phyloP scores from a whole-genome alignment of 78 protist genomes.

The Pigoraptor vietnamica region DNA sequence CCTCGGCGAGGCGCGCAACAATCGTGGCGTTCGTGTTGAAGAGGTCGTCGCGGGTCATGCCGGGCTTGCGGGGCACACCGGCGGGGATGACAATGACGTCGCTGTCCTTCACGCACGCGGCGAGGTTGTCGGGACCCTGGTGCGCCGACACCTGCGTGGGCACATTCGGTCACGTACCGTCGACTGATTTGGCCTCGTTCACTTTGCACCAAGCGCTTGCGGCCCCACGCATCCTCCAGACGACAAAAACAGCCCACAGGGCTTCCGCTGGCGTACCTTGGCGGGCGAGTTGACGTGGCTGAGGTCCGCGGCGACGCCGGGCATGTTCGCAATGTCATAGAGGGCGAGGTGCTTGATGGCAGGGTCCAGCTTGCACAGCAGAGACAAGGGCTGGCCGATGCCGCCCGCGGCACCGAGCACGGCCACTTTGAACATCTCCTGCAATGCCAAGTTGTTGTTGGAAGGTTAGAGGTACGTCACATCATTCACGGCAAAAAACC shows the following conservation, averaged over 20 bases:
- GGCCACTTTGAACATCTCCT: constrained; percentile 44
- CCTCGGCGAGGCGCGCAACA: constrained; percentile 58
- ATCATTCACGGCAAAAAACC: not conserved
- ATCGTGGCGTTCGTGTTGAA: constrained; percentile 77
- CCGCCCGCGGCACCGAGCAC: constrained; percentile 84
- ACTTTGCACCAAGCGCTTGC: no score
- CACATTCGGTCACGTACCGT: not conserved
- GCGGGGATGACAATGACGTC: constrained; percentile 77
- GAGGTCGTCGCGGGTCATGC: constrained; percentile 78
- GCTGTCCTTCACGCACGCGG: constrained; percentile 45
- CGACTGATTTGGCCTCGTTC: no score
- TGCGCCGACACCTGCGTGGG: constrained; percentile 15
- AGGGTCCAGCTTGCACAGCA: constrained; percentile 55
- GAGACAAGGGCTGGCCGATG: constrained; percentile 82
- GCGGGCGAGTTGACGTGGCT: constrained; percentile 58
- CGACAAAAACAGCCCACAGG: no score
- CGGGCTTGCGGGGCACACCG: constrained; percentile 91
- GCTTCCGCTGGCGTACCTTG: no score
- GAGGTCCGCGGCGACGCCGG: constrained; percentile 82
- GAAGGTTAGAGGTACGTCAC: no score
- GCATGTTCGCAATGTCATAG: constrained; percentile 57
- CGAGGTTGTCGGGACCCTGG: constrained; percentile 29
- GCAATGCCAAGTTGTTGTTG: no score
- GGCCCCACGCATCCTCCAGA: no score
- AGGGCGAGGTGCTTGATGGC: constrained; percentile 40